Conservation (phyloP, 306 rosid species). For the Abrus pulchellus region DNA sequence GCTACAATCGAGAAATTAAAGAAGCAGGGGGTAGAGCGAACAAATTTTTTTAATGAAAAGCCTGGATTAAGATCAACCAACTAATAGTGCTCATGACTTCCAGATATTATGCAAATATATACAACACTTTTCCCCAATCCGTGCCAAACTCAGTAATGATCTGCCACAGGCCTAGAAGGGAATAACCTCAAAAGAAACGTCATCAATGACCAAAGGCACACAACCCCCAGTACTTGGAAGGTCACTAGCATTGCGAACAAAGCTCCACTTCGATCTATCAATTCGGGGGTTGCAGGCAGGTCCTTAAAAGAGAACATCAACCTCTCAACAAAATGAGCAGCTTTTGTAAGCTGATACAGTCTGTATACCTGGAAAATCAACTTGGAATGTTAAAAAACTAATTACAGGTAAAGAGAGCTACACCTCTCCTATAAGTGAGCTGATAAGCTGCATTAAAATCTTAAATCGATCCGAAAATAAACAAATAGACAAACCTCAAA, state of each 20-base stretch:
- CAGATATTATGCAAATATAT: slow-evolving; percentile 26
- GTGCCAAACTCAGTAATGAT: slow-evolving; percentile 68
- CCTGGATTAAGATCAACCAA: slow-evolving; percentile 29
- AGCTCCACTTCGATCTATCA: slow-evolving; percentile 64
- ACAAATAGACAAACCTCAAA: slow-evolving; percentile 68
- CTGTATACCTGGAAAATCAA: slow-evolving; percentile 68
- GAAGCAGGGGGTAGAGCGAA: neutral
- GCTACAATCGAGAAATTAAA: slow-evolving; percentile 5
- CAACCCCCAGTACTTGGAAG: slow-evolving; percentile 68
- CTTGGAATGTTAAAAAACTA: slow-evolving; percentile 34
- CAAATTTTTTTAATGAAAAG: slow-evolving; percentile 12
- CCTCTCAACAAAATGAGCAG: slow-evolving; percentile 70
- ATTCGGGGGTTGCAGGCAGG: slow-evolving; percentile 62
- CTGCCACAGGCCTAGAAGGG: slow-evolving; percentile 91
- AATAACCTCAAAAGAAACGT: slow-evolving; percentile 91
- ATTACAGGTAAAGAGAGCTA: slow-evolving; percentile 1
- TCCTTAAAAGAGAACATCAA: slow-evolving; percentile 68
- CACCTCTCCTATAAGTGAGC: neutral
- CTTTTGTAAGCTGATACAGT: slow-evolving; percentile 84
- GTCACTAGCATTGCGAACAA: slow-evolving; percentile 70
- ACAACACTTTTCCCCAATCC: slow-evolving; percentile 44
- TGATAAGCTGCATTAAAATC: slow-evolving; percentile 3
- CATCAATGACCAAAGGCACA: slow-evolving; percentile 88
- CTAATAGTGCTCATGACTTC: slow-evolving; percentile 5
- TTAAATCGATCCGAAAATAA: slow-evolving; percentile 36